Evolutionary conservation across 1,139 yeast genomes (phyloP).

Genomic region (Candida sojae): DNA sequence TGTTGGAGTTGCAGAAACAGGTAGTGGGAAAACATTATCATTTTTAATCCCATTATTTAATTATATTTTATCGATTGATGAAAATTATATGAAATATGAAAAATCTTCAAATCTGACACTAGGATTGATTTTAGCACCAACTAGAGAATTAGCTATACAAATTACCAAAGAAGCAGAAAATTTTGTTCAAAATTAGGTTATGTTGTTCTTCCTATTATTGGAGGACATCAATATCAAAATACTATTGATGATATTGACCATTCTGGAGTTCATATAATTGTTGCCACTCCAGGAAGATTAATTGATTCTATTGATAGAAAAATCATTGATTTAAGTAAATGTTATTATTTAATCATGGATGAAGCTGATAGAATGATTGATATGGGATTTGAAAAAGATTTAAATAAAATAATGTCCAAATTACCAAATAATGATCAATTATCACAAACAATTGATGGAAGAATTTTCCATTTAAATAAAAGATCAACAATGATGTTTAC

Average conservation of each 20-base stretch:
- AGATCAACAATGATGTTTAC: constrained; percentile 81
- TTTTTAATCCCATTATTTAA: constrained; percentile 74
- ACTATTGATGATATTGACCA: constrained; percentile 46
- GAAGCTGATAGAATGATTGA: constrained; percentile 97
- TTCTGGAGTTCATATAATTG: constrained; percentile 77
- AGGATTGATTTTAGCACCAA: constrained; percentile 84
- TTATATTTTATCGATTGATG: constrained; percentile 47
- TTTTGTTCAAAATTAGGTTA: constrained; percentile 46
- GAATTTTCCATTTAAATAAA: constrained; percentile 29
- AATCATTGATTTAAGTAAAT: constrained; percentile 57
- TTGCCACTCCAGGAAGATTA: constrained; percentile 93
- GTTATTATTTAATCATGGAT: constrained; percentile 76
- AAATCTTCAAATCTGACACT: constrained; percentile 34
- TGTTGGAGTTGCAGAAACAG: constrained; percentile 94
- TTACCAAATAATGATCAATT: constrained; percentile 38
- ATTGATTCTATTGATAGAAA: constrained; percentile 77
- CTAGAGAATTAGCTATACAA: constrained; percentile 91
- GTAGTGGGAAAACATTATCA: constrained; percentile 92
- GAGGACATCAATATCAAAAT: constrained; percentile 85
- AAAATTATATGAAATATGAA: constrained; percentile 36
- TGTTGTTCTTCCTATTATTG: constrained; percentile 70
- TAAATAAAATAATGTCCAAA: constrained; percentile 55
- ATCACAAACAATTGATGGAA: constrained; percentile 21
- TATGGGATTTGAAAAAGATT: constrained; percentile 87
- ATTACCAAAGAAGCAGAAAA: constrained; percentile 67